Evolutionary conservation across 441 rosid genomes (phyloP).

Genomic region (Breynia disticha): DNA sequence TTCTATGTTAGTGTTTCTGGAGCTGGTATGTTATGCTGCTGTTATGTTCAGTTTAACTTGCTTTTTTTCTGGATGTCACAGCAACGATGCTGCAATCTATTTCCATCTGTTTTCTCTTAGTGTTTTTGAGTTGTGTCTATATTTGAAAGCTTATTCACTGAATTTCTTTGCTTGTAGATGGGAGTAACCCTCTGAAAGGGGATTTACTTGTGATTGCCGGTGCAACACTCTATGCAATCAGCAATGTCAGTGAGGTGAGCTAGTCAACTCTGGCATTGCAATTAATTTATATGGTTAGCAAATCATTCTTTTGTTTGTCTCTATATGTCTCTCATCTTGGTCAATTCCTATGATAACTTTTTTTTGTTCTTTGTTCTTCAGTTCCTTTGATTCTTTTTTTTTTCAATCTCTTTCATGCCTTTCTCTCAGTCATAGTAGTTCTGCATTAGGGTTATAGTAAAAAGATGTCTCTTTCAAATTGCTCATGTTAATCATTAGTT

Average conservation of each 20-base stretch:
- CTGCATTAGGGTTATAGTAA: too few species aligned
- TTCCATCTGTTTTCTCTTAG: background rate
- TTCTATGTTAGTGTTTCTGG: background rate
- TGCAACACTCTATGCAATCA: slow-evolving; percentile 74
- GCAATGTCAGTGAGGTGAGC: slow-evolving; percentile 79
- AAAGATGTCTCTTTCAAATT: too few species aligned
- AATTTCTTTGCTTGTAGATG: slow-evolving; percentile 34
- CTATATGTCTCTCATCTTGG: background rate
- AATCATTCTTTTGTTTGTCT: background rate
- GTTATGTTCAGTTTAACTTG: background rate
- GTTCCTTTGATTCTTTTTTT: background rate
- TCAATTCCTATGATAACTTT: background rate
- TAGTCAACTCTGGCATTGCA: slow-evolving; percentile 1
- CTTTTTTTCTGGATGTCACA: background rate
- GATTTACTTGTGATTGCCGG: slow-evolving; percentile 78
- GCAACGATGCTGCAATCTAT: background rate
- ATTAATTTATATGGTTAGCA: background rate
- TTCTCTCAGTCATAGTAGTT: too few species aligned
- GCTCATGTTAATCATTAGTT: background rate
- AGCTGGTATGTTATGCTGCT: background rate
- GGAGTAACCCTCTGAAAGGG: slow-evolving; percentile 67
- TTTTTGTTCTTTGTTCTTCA: background rate
- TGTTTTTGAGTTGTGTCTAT: background rate
- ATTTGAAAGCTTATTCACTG: background rate
- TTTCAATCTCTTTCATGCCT: too few species aligned